Evolutionary conservation across 305 asterid species (phyloP).

Genomic region (Caryopteris hybrid): DNA sequence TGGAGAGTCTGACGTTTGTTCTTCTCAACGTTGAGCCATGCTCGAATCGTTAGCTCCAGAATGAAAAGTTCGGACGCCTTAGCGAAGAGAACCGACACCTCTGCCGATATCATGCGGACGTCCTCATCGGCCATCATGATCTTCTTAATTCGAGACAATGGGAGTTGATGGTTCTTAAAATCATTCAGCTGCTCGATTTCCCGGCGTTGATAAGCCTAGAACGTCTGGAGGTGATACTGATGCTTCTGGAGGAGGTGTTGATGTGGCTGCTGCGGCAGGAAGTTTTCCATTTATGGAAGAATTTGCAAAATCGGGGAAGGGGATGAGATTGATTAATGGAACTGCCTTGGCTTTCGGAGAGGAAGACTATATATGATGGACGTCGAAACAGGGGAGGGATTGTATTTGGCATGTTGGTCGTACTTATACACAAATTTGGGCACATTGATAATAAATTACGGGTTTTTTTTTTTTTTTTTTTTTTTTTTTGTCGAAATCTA

Average conservation of each 20-base stretch:
- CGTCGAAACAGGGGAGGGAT: background rate
- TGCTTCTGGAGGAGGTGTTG: conserved; percentile 68
- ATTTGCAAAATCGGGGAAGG: background rate
- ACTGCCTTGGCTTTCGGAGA: background rate
- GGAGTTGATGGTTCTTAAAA: conserved; percentile 82
- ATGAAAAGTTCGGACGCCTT: conserved; percentile 96
- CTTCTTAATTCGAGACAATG: conserved; percentile 86
- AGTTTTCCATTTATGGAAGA: conserved; percentile 51
- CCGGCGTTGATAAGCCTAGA: conserved; percentile 65
- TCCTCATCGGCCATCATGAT: conserved; percentile 95
- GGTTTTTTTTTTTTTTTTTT: too few species aligned
- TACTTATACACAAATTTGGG: too few species aligned
- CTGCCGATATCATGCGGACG: conserved; percentile 95
- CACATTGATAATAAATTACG: too few species aligned
- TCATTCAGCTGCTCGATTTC: conserved; percentile 74
- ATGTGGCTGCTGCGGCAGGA: conserved; percentile 55
- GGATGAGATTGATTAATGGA: background rate
- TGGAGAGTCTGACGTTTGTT: conserved; percentile 89
- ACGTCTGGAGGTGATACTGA: conserved; percentile 64
- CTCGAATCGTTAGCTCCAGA: conserved; percentile 85
- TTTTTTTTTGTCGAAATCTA: too few species aligned
- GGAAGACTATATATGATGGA: background rate
- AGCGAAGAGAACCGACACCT: conserved; percentile 86
- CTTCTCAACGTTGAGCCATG: conserved; percentile 97
- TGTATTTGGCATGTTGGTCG: too few species aligned